Percentiles rank a stretch among this genome's conserved stretches.
Evolutionary conservation across 1,284 basidiomycete species (phyloP).

Genomic region (Rhodotorula sp.): DNA sequence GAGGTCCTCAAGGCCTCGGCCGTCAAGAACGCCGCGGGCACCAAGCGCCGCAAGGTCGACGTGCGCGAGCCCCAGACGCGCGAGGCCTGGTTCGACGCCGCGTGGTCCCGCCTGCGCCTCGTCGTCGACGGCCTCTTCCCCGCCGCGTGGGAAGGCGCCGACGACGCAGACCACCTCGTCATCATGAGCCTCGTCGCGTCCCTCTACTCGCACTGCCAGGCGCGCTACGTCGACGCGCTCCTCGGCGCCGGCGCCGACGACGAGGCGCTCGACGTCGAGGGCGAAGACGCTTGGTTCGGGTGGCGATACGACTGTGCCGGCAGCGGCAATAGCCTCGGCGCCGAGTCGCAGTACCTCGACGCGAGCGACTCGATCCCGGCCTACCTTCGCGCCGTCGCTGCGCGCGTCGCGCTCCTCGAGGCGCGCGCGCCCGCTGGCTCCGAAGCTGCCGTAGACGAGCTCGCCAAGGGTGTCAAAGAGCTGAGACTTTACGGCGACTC

Average conservation of each 20-base stretch:
- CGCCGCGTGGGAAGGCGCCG: not conserved
- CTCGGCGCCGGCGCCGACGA: not conserved
- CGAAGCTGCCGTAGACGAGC: not conserved
- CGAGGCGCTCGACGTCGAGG: not conserved
- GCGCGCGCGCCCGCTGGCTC: not conserved
- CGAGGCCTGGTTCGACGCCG: constrained; percentile 30
- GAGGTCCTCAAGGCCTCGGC: constrained; percentile 1
- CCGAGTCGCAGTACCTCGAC: not conserved
- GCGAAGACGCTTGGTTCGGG: no score
- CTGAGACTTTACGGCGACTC: not conserved
- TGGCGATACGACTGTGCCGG: not conserved
- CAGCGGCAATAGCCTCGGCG: not conserved
- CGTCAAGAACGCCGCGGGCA: not conserved
- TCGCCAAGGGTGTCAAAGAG: not conserved
- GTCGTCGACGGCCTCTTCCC: not conserved
- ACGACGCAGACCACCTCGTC: not conserved
- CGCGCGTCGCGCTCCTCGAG: not conserved
- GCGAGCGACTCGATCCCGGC: not conserved
- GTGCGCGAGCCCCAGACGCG: constrained; percentile 30
- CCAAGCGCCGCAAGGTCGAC: constrained; percentile 40
- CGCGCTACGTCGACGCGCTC: not conserved
- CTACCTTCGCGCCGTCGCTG: not conserved
- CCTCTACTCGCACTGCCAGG: not conserved
- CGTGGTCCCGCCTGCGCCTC: not conserved
- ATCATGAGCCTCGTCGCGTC: not conserved